Conservation (phyloP, 768 basidiomycete species). For the Baorangia bicolor region DNA sequence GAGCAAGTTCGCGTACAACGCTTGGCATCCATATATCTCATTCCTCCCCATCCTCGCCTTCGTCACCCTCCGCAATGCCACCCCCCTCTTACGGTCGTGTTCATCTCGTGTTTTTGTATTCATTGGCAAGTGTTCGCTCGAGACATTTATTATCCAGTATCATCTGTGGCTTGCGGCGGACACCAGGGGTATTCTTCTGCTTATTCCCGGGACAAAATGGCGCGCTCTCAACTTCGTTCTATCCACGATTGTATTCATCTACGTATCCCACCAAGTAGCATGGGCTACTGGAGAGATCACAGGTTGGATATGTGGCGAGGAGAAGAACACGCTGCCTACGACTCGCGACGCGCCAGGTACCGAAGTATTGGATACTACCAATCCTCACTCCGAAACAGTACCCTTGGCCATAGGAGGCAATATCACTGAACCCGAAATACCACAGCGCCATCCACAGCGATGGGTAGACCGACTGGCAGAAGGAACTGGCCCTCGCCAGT, state of each 20-base stretch:
- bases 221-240: slow-evolving; percentile 77
- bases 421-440: slow-evolving; percentile 37
- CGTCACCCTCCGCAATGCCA: slow-evolving; percentile 75
- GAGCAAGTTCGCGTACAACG: slow-evolving; percentile 84
- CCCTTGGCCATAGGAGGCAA: slow-evolving; percentile 5
- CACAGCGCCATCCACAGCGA: slow-evolving; percentile 37
- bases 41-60: slow-evolving; percentile 79
- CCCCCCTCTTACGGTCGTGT: slow-evolving; percentile 62
- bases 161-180: slow-evolving; percentile 86
- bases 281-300: slow-evolving; percentile 76
- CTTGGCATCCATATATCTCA: slow-evolving; percentile 81
- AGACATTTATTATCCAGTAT: slow-evolving; percentile 90
- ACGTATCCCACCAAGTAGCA: slow-evolving; percentile 73
- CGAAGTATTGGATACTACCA: background rate
- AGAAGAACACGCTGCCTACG: slow-evolving; percentile 25
- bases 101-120: slow-evolving; percentile 72
- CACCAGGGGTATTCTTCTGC: slow-evolving; percentile 75
- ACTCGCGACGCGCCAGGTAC: slow-evolving; percentile 11
- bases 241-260: slow-evolving; percentile 77
- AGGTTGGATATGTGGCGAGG: slow-evolving; percentile 47
- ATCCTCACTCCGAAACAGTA: slow-evolving; percentile 9
- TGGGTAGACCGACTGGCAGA: slow-evolving; percentile 56
- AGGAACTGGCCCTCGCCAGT: slow-evolving; percentile 16
- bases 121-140: slow-evolving; percentile 84
- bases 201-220: slow-evolving; percentile 73